A percentile compares a stretch with the other conserved stretches of the same genome.
Evolutionary conservation across 106 monocot genomes (phyloP).

Genomic region (Acanthochlamys bracteata): DNA sequence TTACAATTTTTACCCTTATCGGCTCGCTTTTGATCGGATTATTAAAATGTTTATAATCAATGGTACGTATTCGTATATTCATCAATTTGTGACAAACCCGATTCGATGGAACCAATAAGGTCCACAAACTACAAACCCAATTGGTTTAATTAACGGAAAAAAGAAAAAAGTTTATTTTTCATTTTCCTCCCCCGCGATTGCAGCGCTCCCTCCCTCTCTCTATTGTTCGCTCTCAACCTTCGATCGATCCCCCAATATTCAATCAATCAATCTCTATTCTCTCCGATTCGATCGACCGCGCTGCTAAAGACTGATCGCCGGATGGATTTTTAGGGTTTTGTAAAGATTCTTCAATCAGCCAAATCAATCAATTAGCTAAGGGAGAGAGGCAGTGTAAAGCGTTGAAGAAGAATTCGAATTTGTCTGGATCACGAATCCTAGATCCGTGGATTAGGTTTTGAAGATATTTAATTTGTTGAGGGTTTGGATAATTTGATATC

Average conservation of each 20-base stretch:
- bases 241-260: background rate
- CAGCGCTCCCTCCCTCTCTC: background rate
- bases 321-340: conserved; percentile 6
- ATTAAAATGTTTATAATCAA: too few relatives aligned
- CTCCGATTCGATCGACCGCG: background rate
- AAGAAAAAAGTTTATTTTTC: background rate
- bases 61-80: too few relatives aligned
- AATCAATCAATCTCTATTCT: background rate
- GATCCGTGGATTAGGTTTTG: conserved; percentile 37
- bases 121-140: background rate
- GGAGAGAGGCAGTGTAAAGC: background rate
- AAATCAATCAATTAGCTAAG: background rate
- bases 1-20: too few relatives aligned
- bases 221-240: background rate
- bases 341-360: background rate
- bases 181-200: conserved; percentile 7
- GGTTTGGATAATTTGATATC: conserved; percentile 9
- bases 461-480: conserved; percentile 1
- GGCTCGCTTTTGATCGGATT: too few relatives aligned
- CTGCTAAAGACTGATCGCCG: too few relatives aligned
- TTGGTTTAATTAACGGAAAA: background rate
- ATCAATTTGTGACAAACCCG: too few relatives aligned
- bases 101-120: too few relatives aligned
- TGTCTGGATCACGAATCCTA: conserved; percentile 9
- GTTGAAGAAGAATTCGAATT: background rate